Base-by-base conservation (phyloP, 2,329 filamentous ascomycete genomes). In the Daldinia sp. region DNA sequence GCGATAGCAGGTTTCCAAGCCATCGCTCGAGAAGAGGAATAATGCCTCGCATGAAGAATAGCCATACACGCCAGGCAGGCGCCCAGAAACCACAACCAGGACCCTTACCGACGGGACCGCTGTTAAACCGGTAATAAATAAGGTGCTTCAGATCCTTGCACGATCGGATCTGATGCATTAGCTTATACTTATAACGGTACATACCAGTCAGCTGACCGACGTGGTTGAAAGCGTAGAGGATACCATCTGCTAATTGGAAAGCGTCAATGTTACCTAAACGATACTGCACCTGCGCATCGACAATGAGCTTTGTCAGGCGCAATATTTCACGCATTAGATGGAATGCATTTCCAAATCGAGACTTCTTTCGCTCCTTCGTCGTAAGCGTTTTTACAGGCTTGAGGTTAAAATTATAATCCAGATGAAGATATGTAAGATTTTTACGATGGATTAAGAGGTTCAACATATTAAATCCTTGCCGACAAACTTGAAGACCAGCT, bases 181-280 rank as follows among this genome's bases (percentile, higher is more conserved):
- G 85, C 84, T 99, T 99, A 83, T 99, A 99, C 84, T 99, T 99
- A 86, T 99, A 99, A 64, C 95, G 91, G 80, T 99, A 99, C 95
- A 99, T 99, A 76, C 95, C 95, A 13, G 95, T 99, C 64, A 99
- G 83, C 78, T 99, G 96, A 65, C 95, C 95, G 59, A 99, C 95
- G 72, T 99, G 95, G 79, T 99, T 99, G 82, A 99, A 99, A 15
- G 95, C 96, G 72, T 99, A 99, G n/a, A 98, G 83, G 59, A 99
- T 99, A 77, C 95, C 95, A 77, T 99, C 95, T 3, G 95, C 95
- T 68, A 99, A 88, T 77, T 99, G 95, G 82, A 99, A 99, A 34
- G 96, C 95, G 77, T 99, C 95, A 67, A 99, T 98, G 73, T 99
- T 99, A 61, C 96, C 96, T 35, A 99, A 82, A 25, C 95, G 90